A percentile compares a stretch with the other conserved stretches of the same genome.
Conservation (phyloP, 345 rosid genomes). For the Pugionium cornutum region DNA sequence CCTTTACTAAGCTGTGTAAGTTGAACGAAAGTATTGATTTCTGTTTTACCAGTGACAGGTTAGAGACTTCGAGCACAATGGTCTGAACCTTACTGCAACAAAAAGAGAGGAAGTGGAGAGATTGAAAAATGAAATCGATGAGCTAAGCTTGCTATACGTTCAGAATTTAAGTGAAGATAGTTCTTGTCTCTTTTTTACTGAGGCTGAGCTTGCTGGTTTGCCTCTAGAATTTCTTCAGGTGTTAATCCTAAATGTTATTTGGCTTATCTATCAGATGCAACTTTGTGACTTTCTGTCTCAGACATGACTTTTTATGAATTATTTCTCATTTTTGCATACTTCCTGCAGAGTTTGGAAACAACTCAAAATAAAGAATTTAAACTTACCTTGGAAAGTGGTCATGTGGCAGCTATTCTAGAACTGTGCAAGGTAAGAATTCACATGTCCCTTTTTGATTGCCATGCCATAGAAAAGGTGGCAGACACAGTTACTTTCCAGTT, state of each 20-base stretch:
- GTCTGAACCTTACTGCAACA: slow-evolving; percentile 74
- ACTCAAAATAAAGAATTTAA: slow-evolving; percentile 64
- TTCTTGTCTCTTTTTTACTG: slow-evolving; percentile 62
- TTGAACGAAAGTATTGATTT: slow-evolving; percentile 45
- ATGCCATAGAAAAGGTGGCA: slow-evolving; percentile 4
- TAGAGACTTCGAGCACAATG: slow-evolving; percentile 85
- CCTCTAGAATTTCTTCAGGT: slow-evolving; percentile 82
- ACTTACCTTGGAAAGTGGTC: slow-evolving; percentile 64
- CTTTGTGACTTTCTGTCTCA: slow-evolving; percentile 1
- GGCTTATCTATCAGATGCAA: slow-evolving; percentile 18
- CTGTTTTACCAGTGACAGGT: slow-evolving; percentile 87
- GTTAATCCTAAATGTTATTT: slow-evolving; percentile 16
- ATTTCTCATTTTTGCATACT: slow-evolving; percentile 20
- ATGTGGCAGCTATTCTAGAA: slow-evolving; percentile 75
- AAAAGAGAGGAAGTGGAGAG: slow-evolving; percentile 81
- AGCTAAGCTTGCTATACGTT: slow-evolving; percentile 66
- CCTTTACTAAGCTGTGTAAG: slow-evolving; percentile 16
- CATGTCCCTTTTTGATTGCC: slow-evolving; percentile 23
- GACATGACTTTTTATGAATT: slow-evolving; percentile 11
- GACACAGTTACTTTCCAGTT: slow-evolving; percentile 17
- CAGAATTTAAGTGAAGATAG: slow-evolving; percentile 71
- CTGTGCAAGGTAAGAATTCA: slow-evolving; percentile 69
- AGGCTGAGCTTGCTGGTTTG: slow-evolving; percentile 73
- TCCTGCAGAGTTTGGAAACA: slow-evolving; percentile 67
- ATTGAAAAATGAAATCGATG: slow-evolving; percentile 68